phyloP scores from a whole-genome alignment of 1,139 yeast species.

The Yamadazyma conglobata region DNA sequence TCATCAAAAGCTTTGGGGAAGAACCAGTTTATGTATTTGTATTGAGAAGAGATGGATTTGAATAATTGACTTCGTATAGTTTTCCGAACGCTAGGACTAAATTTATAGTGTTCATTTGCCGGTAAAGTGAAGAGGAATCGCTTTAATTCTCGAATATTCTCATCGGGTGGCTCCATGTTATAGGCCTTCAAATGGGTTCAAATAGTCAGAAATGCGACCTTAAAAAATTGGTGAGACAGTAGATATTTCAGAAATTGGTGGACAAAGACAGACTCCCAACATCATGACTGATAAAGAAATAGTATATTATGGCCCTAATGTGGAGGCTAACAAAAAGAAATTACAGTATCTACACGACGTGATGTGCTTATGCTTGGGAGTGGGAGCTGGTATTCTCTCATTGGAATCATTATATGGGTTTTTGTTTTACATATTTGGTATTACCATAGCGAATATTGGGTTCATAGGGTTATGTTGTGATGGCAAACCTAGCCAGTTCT shows the following conservation, averaged over 20 bases:
- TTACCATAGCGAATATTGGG: slow-evolving; percentile 39
- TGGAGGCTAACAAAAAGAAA: slow-evolving; percentile 36
- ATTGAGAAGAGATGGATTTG: slow-evolving; percentile 48
- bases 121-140: slow-evolving; percentile 37
- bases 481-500: slow-evolving; percentile 45
- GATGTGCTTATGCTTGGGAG: slow-evolving; percentile 63
- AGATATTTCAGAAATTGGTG: too few relatives aligned
- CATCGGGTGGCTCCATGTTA: too few relatives aligned
- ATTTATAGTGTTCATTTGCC: slow-evolving; percentile 29
- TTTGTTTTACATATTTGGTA: slow-evolving; percentile 50
- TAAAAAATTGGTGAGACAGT: background rate
- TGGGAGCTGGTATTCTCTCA: slow-evolving; percentile 69
- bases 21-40: slow-evolving; percentile 45
- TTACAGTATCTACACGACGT: slow-evolving; percentile 59
- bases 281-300: slow-evolving; percentile 13
- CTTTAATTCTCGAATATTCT: slow-evolving; percentile 13
- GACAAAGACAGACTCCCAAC: background rate
- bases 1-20: slow-evolving; percentile 40
- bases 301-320: slow-evolving; percentile 20
- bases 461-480: slow-evolving; percentile 43
- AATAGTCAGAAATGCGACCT: background rate
- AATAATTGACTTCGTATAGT: slow-evolving; percentile 50
- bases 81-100: slow-evolving; percentile 30
- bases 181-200: too few relatives aligned
- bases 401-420: slow-evolving; percentile 66